Base-by-base conservation (phyloP, 2,329 filamentous ascomycete species). In the Juglanconis oblonga region DNA sequence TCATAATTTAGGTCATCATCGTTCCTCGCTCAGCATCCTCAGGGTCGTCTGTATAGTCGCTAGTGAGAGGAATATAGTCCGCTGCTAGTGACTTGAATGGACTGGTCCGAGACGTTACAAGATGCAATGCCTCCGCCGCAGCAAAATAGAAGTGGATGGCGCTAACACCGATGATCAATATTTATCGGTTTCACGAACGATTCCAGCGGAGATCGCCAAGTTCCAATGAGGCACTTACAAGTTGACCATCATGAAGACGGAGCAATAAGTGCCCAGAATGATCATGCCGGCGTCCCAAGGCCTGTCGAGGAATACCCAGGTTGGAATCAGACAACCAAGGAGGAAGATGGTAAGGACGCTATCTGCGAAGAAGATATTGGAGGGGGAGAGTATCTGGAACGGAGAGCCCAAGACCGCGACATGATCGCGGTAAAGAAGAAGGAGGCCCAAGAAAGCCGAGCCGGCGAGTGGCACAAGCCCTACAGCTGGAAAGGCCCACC, bases 191-290 rank as follows among this genome's bases (percentile, higher is more conserved):
- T 14, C 35, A 40, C 31, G 17, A 42, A n/a, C 8, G 5, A 33
- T 33, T 7, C 31, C 13, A 32, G 3, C 35, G 3, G 13, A 33
- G 7, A 3, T 42, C 7, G 11, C 4, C n/a, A 24, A 47, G 14
- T 42, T 4, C 7, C 11, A 38, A 11, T 38, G 35, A 13, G 14
- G 14, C 32, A 45, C 64, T 52, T 1, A 66, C 65, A 64, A 50
- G 49, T 64, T 58, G 9, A 65, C 33, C 63, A 67, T 66, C 61
- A 66, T 47, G 53, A 63, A 63, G 0, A 66, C 61, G 2, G 65
- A 64, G 14, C 63, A 58, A 32, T 67, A 67, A 0, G 65, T 63
- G 14, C 64, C 65, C 50, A 67, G 55, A 3, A 63, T 59, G 32
- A 66, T 14, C 36, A 55, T 48, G 9, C 44, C 53, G 2, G 42